Evolutionary conservation across 1,284 basidiomycete species (phyloP), one percentile per base, ranked within the genome.

Genomic region (Microbotryomycetes sp.): DNA sequence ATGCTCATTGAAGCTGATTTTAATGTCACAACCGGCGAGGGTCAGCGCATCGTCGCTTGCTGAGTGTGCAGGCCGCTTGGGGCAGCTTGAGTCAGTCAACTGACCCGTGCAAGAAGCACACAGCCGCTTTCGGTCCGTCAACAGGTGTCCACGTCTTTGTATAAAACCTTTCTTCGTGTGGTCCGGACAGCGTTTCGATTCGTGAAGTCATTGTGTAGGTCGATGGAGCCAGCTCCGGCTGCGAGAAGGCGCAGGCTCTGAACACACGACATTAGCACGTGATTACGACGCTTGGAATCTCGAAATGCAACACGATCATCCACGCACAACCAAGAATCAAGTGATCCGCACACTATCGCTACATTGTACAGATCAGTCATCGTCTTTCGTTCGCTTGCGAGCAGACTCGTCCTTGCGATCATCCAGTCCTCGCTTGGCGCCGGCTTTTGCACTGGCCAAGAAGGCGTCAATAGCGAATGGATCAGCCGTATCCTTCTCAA

Each of bases 401-500:
- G 63, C 63, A 3, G 51, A 31, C 22, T 68, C 68, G 50, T 68
- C 60, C 53, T 63, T 63, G 26, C 48, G 51, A 31, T 42, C 49
- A 31, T 75, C 74, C n/a, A 75, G 63, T 12, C 74, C 77, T 12
- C 90, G 87, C 67, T 92, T 81, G 42, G 60, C 74, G 85, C 86
- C 59, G 23, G 86, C 86, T 81, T 93, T 97, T 15, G 94, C 96
- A 74, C 93, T 91, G 74, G 97, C 90, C 79, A 98, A 82, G 81
- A 98, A 98, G 75, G 96, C 86, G 76, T 96, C 89, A 69, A 98
- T 83, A 68, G 94, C 93, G 74, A 99, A 99, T n/a, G 97, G 92
- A 81, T 98, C 96, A 25, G 76, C 83, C 1, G 87, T 85, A 73
- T 98, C 96, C 80, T 97, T 97, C 80, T 98, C 96, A 73, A 99